phyloP scores from a whole-genome alignment of 2,329 filamentous ascomycete genomes.

The Trichophaea hybrida region DNA sequence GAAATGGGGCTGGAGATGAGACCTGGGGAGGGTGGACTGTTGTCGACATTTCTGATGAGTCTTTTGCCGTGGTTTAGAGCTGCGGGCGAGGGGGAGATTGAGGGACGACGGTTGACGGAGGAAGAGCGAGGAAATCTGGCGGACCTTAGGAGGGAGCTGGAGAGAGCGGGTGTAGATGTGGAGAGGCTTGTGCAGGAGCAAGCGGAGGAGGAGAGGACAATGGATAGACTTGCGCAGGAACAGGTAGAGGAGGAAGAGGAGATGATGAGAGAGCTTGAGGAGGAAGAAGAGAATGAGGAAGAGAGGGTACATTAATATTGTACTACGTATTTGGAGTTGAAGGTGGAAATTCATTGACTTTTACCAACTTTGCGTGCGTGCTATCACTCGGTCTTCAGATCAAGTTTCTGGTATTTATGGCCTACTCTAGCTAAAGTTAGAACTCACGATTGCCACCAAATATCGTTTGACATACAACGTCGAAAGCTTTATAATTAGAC shows the following conservation, averaged over 20 bases:
- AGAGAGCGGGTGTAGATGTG: neutral
- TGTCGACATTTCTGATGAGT: conserved; percentile 12
- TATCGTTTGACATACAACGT: too few species aligned
- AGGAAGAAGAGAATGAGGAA: neutral
- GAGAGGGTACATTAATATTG: neutral
- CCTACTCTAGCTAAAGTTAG: too few species aligned
- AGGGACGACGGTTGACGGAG: neutral
- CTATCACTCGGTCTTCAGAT: too few species aligned
- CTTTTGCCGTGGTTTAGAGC: conserved; percentile 15
- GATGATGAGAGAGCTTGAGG: neutral
- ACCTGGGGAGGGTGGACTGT: neutral
- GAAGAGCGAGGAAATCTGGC: neutral
- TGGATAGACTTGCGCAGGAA: neutral
- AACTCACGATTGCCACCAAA: too few species aligned
- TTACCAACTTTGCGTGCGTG: too few species aligned
- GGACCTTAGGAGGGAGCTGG: conserved; percentile 2
- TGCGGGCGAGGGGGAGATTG: conserved; percentile 9
- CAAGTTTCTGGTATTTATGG: too few species aligned
- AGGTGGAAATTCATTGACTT: too few species aligned
- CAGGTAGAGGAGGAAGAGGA: neutral
- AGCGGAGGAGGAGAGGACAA: neutral
- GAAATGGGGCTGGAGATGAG: neutral
- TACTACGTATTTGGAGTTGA: too few species aligned
- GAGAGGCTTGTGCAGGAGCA: neutral
- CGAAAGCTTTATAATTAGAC: too few species aligned